Evolutionary conservation across 305 asterid species (phyloP).

Genomic region (Petunia hybrid): DNA sequence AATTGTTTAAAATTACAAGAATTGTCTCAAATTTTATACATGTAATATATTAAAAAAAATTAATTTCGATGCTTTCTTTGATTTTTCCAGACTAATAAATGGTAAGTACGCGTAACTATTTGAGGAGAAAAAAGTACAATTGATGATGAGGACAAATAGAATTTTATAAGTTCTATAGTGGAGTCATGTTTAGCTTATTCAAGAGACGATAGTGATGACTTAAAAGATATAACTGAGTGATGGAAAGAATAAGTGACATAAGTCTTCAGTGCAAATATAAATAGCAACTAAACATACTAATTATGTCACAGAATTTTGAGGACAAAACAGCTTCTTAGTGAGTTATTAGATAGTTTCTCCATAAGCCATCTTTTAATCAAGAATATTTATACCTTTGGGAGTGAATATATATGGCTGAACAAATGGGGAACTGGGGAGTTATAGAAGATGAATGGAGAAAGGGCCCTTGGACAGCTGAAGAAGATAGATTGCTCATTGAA

Average conservation of each 20-base stretch:
- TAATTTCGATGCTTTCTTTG: not conserved
- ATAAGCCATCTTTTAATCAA: slow-evolving; percentile 27
- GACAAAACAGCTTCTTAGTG: slow-evolving; percentile 30
- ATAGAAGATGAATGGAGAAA: slow-evolving; percentile 81
- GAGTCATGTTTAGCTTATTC: slow-evolving; percentile 22
- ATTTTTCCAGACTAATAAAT: too few species aligned
- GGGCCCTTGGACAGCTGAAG: slow-evolving; percentile 94
- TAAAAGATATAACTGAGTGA: slow-evolving; percentile 50
- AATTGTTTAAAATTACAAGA: too few species aligned
- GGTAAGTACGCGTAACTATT: not conserved
- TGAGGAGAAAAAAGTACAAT: not conserved
- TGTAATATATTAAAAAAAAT: too few species aligned
- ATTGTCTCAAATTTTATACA: too few species aligned
- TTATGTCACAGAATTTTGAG: slow-evolving; percentile 61
- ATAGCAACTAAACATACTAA: slow-evolving; percentile 47
- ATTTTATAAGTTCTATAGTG: slow-evolving; percentile 14
- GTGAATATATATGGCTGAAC: slow-evolving; percentile 42
- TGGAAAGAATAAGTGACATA: slow-evolving; percentile 26
- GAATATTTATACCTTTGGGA: slow-evolving; percentile 38
- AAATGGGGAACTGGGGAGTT: slow-evolving; percentile 51
- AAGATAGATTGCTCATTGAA: slow-evolving; percentile 71
- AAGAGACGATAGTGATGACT: slow-evolving; percentile 42
- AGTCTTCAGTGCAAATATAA: slow-evolving; percentile 52
- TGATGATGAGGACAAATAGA: not conserved
- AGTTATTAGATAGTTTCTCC: not conserved